Percentiles rank a stretch among this genome's conserved stretches.
Conservation (phyloP, 345 rosid species). For the Gossypium herbaceum region DNA sequence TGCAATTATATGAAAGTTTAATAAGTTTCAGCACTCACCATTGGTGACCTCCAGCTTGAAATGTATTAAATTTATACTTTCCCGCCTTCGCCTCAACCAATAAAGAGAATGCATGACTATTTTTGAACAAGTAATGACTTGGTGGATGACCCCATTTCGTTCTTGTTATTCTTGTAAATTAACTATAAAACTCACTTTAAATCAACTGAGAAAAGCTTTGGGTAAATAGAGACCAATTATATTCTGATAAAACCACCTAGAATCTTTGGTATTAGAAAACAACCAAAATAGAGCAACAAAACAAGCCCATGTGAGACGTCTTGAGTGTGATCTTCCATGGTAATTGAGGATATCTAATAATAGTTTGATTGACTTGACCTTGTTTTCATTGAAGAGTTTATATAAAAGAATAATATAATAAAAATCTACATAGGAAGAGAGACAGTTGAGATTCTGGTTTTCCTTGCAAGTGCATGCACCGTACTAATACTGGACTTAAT, state of each 20-base stretch:
- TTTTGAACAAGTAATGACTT: neutral
- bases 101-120: neutral
- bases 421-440: too few species aligned
- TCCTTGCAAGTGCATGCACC: too few species aligned
- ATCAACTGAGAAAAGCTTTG: neutral
- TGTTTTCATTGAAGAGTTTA: neutral
- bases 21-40: neutral
- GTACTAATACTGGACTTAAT: too few species aligned
- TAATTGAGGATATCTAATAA: neutral
- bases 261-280: neutral
- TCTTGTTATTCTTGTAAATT: neutral
- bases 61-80: neutral
- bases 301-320: neutral
- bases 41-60: neutral
- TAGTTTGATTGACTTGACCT: neutral
- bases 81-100: neutral
- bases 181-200: neutral
- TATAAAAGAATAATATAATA: neutral
- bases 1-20: neutral
- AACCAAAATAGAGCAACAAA: neutral
- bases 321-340: neutral
- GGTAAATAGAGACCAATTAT: neutral
- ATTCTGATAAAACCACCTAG: neutral
- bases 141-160: neutral
- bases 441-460: too few species aligned